Conservation (phyloP, 495 filamentous ascomycete species). For the Neurospora sp. region DNA sequence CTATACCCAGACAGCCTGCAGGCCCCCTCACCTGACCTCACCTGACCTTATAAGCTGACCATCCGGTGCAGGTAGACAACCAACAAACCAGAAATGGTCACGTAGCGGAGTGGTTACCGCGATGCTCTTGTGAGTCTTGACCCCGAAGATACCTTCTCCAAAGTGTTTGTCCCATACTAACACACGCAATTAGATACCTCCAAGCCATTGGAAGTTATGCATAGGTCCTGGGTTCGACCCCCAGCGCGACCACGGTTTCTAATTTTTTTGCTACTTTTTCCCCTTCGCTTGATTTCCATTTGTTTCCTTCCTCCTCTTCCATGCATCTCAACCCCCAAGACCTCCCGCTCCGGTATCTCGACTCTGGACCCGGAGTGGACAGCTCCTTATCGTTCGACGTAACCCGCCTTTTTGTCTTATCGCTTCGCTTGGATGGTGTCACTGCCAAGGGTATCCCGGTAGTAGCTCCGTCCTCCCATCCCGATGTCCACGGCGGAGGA, state of each 20-base stretch:
- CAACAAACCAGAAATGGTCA: not conserved
- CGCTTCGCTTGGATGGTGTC: not conserved
- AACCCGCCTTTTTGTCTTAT: not conserved
- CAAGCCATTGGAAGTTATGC: not conserved
- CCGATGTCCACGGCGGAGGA: not conserved
- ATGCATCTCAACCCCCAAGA: not conserved
- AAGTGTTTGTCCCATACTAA: conserved; percentile 1
- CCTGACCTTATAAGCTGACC: not conserved
- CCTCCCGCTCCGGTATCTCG: not conserved
- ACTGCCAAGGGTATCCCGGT: not conserved
- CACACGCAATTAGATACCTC: not conserved
- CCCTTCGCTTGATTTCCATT: not conserved
- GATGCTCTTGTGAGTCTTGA: not conserved
- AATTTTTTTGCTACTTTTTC: not conserved
- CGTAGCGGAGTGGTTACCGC: not conserved
- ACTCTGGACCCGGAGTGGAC: not conserved
- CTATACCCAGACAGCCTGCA: not conserved
- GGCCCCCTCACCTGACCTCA: not conserved
- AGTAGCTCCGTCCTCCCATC: not conserved
- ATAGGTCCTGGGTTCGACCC: not conserved
- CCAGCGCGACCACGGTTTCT: not conserved
- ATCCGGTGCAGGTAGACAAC: not conserved
- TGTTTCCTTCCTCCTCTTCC: not conserved
- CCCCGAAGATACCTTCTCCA: not conserved
- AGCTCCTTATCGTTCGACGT: not conserved